These are phyloP conservation scores for Neurospora tetrasperma DNA, from an alignment of 495 filamentous ascomycete genomes.

Conservation along the genomic window DNA sequence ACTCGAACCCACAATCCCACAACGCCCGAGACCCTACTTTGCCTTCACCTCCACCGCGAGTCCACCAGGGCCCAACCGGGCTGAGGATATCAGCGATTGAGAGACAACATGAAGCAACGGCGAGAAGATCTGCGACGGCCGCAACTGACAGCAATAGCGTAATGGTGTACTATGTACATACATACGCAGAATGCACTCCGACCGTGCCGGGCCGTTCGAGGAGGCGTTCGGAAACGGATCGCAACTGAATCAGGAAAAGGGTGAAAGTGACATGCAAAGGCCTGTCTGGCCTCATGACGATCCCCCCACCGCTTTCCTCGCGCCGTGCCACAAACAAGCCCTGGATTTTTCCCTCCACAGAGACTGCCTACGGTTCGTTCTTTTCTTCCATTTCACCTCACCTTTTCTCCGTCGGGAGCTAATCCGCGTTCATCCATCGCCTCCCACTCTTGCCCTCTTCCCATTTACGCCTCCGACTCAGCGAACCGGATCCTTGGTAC, in stretches of 20 bases:
- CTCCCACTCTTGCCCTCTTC: not conserved
- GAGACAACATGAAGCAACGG: not conserved
- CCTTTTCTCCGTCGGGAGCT: not conserved
- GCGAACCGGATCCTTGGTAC: not conserved
- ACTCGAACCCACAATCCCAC: not conserved
- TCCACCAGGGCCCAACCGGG: not conserved
- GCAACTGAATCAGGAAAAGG: not conserved
- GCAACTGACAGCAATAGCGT: not conserved
- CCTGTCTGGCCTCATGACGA: not conserved
- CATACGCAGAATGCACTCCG: not conserved
- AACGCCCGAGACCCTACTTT: not conserved
- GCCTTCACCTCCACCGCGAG: not conserved
- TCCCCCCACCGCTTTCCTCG: not conserved
- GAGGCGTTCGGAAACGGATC: not conserved
- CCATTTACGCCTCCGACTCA: not conserved
- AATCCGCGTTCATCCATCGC: not conserved
- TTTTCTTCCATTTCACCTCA: not conserved
- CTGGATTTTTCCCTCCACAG: not conserved
- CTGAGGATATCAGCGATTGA: not conserved
- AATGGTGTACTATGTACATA: not conserved
- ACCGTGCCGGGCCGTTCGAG: not conserved
- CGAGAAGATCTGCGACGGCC: not conserved
- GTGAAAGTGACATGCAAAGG: not conserved
- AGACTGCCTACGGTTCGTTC: not conserved
- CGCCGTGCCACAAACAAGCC: not conserved